These are phyloP conservation scores for Zychaea mexicana DNA, from an alignment of 371 early-diverging fungal species.

Conservation along the genomic window DNA sequence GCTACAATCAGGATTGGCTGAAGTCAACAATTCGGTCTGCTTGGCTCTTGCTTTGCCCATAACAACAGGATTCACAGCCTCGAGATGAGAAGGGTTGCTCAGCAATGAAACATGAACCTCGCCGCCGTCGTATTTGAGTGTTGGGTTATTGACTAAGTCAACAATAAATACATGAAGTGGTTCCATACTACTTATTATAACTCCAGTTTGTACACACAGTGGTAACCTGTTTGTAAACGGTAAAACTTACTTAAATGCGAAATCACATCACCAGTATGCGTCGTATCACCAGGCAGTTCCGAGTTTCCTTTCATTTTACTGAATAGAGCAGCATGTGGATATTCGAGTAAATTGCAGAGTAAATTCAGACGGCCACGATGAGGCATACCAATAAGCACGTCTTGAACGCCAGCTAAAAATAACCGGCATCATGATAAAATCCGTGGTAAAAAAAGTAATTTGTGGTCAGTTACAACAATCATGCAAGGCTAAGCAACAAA, in stretches of 20 bases:
- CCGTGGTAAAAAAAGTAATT: background rate
- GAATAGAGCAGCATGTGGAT: slow-evolving; percentile 81
- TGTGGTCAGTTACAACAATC: background rate
- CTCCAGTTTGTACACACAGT: no score
- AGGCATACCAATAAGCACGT: slow-evolving; percentile 92
- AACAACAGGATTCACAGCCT: slow-evolving; percentile 93
- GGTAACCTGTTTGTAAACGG: background rate
- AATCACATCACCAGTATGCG: slow-evolving; percentile 90
- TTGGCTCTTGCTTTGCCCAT: slow-evolving; percentile 92
- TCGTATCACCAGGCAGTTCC: slow-evolving; percentile 79
- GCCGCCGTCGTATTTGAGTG: slow-evolving; percentile 67
- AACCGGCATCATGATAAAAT: no score
- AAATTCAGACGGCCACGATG: slow-evolving; percentile 97
- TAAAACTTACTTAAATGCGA: slow-evolving; percentile 70
- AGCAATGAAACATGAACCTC: slow-evolving; percentile 81
- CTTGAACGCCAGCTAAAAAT: slow-evolving; percentile 66
- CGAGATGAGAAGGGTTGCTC: slow-evolving; percentile 91
- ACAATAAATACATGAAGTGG: background rate
- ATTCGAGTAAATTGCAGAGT: slow-evolving; percentile 82
- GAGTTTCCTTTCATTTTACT: slow-evolving; percentile 90
- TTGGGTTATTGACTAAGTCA: slow-evolving; percentile 66
- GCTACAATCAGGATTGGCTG: slow-evolving; percentile 66
- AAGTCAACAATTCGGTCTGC: slow-evolving; percentile 82
- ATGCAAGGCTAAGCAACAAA: background rate
- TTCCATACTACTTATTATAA: background rate